Evolutionary conservation across 345 rosid species (phyloP).

Genomic region (Carallia brachiata): DNA sequence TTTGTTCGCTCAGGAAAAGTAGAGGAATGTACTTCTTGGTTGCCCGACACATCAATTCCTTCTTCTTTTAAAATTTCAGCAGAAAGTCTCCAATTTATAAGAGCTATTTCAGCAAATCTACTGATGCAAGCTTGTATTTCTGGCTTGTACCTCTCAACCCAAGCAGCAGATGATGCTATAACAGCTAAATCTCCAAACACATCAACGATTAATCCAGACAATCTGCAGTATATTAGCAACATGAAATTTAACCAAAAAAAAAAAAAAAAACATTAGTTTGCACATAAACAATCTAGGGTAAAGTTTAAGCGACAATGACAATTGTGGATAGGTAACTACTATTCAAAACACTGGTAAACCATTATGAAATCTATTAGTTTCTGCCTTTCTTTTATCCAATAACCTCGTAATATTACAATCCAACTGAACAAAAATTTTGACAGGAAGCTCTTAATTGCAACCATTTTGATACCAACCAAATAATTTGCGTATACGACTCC

Average conservation of each 20-base stretch:
- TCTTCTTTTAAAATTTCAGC: conserved; percentile 88
- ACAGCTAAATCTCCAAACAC: conserved; percentile 89
- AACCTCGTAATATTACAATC: too few species aligned
- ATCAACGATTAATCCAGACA: conserved; percentile 85
- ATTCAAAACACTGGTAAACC: background rate
- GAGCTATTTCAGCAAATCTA: conserved; percentile 52
- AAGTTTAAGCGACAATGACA: background rate
- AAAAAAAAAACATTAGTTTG: conserved; percentile 9
- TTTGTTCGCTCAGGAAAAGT: conserved; percentile 55
- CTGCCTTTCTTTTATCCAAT: background rate
- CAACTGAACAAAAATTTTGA: too few species aligned
- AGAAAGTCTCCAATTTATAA: conserved; percentile 85
- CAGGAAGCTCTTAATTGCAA: too few species aligned
- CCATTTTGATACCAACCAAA: too few species aligned
- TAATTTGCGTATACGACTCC: too few species aligned
- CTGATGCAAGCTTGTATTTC: conserved; percentile 59
- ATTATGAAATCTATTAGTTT: background rate
- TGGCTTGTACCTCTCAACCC: conserved; percentile 81
- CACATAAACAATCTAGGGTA: background rate
- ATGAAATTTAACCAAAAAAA: conserved; percentile 14
- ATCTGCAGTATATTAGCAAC: conserved; percentile 37
- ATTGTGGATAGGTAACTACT: background rate
- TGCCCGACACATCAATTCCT: conserved; percentile 55
- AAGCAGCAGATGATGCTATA: conserved; percentile 94
- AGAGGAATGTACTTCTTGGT: conserved; percentile 44